These are phyloP conservation scores for Leptomonas seymouri DNA, from an alignment of 208 protist species.

Conservation along the genomic window DNA sequence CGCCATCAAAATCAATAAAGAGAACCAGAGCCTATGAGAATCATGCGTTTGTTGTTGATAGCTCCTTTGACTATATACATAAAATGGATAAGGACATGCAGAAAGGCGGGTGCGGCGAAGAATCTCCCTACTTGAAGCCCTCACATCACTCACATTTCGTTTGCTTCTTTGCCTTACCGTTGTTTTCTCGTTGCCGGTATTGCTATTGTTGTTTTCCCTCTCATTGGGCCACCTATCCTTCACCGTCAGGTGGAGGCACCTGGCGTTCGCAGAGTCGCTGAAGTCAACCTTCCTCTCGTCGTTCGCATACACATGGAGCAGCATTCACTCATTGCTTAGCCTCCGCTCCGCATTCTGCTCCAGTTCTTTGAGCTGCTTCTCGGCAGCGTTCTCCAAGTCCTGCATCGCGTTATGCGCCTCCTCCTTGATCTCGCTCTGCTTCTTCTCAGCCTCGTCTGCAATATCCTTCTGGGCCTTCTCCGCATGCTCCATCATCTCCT, in stretches of 20 bases:
- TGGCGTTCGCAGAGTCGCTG: neutral
- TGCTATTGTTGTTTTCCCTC: too few relatives aligned
- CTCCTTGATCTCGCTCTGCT: slow-evolving; percentile 12
- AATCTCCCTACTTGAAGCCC: neutral
- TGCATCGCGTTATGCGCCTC: slow-evolving; percentile 2
- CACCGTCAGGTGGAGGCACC: neutral
- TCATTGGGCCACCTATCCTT: neutral
- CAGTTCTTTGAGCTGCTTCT: slow-evolving; percentile 1
- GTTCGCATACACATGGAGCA: neutral
- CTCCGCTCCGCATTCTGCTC: neutral
- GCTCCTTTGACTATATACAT: too few relatives aligned
- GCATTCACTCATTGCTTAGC: slow-evolving; percentile 3
- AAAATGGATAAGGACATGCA: too few relatives aligned
- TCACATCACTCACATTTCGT: neutral
- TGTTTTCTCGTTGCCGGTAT: too few relatives aligned
- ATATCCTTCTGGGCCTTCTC: slow-evolving; percentile 14
- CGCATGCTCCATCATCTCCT: slow-evolving; percentile 11
- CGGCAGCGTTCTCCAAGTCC: slow-evolving; percentile 1
- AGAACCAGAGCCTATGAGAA: too few relatives aligned
- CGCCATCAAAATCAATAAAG: too few relatives aligned
- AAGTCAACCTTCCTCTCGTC: neutral
- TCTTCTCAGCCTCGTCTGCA: neutral
- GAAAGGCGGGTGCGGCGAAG: neutral
- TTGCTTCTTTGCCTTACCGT: neutral
- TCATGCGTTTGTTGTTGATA: too few relatives aligned